Conservation (phyloP, 139 green algal species). For the Tetradesmus lagerheimii region DNA sequence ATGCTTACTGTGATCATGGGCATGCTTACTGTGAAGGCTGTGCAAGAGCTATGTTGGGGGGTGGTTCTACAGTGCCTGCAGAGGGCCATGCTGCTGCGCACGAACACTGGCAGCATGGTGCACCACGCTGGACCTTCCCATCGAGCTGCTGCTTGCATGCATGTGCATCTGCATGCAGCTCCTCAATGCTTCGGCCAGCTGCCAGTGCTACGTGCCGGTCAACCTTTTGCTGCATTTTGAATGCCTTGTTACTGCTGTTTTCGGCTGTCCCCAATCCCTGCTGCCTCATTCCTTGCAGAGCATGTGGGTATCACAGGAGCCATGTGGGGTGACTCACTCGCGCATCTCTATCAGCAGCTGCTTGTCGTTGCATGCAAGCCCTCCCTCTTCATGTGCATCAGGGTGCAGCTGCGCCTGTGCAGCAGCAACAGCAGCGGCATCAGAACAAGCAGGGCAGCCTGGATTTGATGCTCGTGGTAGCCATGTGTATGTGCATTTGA, state of each 20-base stretch:
- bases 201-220: neutral
- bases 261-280: neutral
- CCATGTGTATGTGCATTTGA: neutral
- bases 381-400: conserved; percentile 78
- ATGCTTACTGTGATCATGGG: neutral
- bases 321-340: conserved; percentile 45
- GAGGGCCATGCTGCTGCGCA: neutral
- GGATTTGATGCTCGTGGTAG: neutral
- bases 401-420: conserved; percentile 69
- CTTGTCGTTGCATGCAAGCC: conserved; percentile 71
- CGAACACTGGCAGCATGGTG: neutral
- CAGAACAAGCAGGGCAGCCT: neutral
- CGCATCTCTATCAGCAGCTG: conserved; percentile 77
- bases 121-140: no score
- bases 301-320: no score
- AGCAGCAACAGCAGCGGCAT: neutral
- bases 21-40: neutral
- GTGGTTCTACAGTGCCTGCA: neutral
- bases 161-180: neutral
- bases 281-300: neutral
- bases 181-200: neutral
- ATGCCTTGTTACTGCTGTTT: neutral
- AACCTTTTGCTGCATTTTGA: neutral
- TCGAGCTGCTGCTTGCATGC: neutral
- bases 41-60: no score